These are phyloP conservation scores for Citrus maxima DNA, from an alignment of 345 rosid genomes.

Conservation along the genomic window DNA sequence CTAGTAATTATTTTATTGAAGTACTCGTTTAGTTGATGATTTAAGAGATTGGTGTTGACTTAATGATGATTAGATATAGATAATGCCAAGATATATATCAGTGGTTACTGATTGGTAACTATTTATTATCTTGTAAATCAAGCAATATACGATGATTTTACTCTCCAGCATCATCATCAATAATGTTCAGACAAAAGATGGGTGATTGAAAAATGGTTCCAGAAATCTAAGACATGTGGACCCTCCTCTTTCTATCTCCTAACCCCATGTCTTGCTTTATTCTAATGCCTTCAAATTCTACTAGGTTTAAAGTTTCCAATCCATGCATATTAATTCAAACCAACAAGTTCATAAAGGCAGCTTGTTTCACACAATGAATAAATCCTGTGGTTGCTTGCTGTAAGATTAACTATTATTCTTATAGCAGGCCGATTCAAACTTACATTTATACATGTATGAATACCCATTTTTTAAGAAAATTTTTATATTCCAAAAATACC, in stretches of 20 bases:
- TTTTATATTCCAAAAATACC: no score
- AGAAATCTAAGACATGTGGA: conserved; percentile 30
- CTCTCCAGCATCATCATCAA: conserved; percentile 3
- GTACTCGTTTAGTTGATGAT: conserved; percentile 10
- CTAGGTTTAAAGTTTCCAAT: background rate
- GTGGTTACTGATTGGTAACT: background rate
- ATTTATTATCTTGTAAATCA: conserved; percentile 23
- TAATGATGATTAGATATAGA: background rate
- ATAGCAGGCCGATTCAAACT: background rate
- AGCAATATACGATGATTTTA: conserved; percentile 28
- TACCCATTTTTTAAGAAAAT: no score
- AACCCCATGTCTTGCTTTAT: conserved; percentile 3
- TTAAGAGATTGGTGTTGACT: conserved; percentile 1
- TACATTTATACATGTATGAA: background rate
- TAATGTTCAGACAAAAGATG: conserved; percentile 7
- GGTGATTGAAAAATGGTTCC: conserved; percentile 33
- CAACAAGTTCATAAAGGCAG: background rate
- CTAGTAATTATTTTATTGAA: conserved; percentile 5
- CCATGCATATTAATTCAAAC: conserved; percentile 1
- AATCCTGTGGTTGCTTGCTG: background rate
- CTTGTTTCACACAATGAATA: background rate
- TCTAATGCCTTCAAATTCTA: conserved; percentile 2
- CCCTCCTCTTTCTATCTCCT: conserved; percentile 20
- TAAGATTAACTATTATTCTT: background rate
- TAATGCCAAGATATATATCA: background rate